These are phyloP conservation scores for Diospyros lotus DNA, from an alignment of 148 eudicot genomes.

Conservation along the genomic window DNA sequence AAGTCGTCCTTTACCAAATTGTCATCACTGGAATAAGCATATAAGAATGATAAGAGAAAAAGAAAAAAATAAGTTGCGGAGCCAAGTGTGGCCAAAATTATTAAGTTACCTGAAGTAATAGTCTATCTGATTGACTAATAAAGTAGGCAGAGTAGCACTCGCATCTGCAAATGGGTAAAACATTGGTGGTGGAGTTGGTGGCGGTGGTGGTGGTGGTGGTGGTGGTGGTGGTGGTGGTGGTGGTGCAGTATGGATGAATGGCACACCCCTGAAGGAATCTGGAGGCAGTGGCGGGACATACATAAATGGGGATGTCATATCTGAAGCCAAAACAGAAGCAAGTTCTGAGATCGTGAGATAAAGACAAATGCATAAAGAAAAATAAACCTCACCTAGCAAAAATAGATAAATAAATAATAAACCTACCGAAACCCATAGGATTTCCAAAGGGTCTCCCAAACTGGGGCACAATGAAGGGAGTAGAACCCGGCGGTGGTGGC, in stretches of 20 bases:
- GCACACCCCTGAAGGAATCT: constrained; percentile 29
- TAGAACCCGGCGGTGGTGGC: constrained; percentile 24
- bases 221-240: constrained; percentile 27
- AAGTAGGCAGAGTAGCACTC: constrained; percentile 14
- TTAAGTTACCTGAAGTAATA: constrained; percentile 60
- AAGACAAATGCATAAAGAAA: neutral
- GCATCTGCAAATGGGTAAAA: constrained; percentile 19
- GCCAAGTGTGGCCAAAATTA: neutral
- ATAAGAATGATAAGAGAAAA: neutral
- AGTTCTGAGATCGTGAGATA: constrained; percentile 2
- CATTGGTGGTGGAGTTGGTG: neutral
- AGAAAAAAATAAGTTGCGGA: neutral
- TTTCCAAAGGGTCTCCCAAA: constrained; percentile 28
- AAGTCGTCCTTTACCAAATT: constrained; percentile 50
- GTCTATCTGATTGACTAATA: constrained; percentile 48
- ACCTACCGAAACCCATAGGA: constrained; percentile 45
- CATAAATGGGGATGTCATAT: constrained; percentile 25
- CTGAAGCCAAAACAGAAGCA: constrained; percentile 8
- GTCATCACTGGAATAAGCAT: constrained; percentile 39
- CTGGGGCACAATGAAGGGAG: constrained; percentile 22
- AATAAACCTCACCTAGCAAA: neutral
- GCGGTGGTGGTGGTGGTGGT: constrained; percentile 20
- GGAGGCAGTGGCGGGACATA: constrained; percentile 29
- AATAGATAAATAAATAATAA: neutral
- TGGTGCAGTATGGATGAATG: constrained; percentile 21